Evolutionary conservation across 2,329 filamentous ascomycete genomes (phyloP).

Genomic region (Stagonosporopsis cucurbitacearum): DNA sequence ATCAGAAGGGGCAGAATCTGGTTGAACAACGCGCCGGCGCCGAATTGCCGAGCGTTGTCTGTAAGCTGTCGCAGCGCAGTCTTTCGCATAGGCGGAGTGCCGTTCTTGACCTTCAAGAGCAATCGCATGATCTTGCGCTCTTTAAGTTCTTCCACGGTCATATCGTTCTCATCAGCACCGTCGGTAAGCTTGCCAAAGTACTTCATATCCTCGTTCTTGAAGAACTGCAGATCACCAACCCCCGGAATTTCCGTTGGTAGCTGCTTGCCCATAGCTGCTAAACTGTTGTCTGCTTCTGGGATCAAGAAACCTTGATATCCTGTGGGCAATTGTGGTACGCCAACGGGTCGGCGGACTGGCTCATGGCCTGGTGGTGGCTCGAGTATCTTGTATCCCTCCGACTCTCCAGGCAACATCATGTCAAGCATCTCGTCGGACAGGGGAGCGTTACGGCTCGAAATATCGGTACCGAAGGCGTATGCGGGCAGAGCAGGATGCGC

Average conservation of each 20-base stretch:
- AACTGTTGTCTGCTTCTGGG: slow-evolving; percentile 88
- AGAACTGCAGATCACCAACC: slow-evolving; percentile 94
- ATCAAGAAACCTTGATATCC: slow-evolving; percentile 87
- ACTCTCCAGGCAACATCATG: slow-evolving; percentile 83
- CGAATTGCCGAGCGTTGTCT: slow-evolving; percentile 95
- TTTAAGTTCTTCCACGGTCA: slow-evolving; percentile 95
- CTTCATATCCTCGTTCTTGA: slow-evolving; percentile 98
- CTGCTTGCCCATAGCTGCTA: slow-evolving; percentile 79
- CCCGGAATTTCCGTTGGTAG: slow-evolving; percentile 95
- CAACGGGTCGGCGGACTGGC: slow-evolving; percentile 75
- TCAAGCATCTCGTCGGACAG: slow-evolving; percentile 95
- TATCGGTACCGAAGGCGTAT: slow-evolving; percentile 79
- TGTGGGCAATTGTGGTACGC: slow-evolving; percentile 75
- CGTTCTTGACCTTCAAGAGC: slow-evolving; percentile 97
- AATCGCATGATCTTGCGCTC: slow-evolving; percentile 98
- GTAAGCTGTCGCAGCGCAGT: slow-evolving; percentile 96
- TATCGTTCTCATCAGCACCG: slow-evolving; percentile 85
- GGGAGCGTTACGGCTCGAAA: slow-evolving; percentile 77
- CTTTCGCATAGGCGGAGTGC: slow-evolving; percentile 97
- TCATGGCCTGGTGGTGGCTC: slow-evolving; percentile 92
- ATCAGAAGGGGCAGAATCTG: slow-evolving; percentile 96
- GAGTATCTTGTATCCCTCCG: slow-evolving; percentile 90
- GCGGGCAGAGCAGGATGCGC: slow-evolving; percentile 49
- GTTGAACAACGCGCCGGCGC: slow-evolving; percentile 91
- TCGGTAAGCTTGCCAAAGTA: slow-evolving; percentile 99